Percentiles rank a stretch among this genome's conserved stretches.
phyloP scores from a whole-genome alignment of 2,329 filamentous ascomycete species.

The Pestalotiopsis sp. region DNA sequence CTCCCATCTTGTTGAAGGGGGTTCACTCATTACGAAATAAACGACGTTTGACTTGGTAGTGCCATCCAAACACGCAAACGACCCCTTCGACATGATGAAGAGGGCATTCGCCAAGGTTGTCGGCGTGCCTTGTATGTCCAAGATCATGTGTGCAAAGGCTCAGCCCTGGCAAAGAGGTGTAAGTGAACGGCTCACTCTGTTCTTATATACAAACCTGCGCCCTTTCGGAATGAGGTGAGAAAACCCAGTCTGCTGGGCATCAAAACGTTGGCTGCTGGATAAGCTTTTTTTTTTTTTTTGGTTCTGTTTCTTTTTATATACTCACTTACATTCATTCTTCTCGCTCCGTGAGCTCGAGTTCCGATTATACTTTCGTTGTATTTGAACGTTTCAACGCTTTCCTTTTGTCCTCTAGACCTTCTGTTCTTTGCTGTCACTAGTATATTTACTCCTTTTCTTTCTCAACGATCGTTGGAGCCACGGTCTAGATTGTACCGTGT shows the following conservation, averaged over 20 bases:
- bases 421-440: neutral
- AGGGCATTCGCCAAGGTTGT: neutral
- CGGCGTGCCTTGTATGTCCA: neutral
- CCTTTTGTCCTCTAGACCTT: neutral
- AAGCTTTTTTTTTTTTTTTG: neutral
- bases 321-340: neutral
- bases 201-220: neutral
- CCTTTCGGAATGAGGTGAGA: neutral
- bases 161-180: neutral
- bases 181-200: neutral
- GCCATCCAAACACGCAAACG: neutral
- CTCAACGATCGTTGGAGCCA: too few relatives aligned
- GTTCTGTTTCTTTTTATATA: neutral
- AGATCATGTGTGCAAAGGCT: neutral
- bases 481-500: too few relatives aligned
- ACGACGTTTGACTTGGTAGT: conserved; percentile 3
- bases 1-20: neutral
- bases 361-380: neutral
- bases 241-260: neutral
- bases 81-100: neutral
- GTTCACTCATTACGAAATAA: neutral
- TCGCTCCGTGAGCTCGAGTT: conserved; percentile 18
- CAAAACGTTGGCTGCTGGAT: too few relatives aligned
- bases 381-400: neutral
- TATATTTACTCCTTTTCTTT: neutral